phyloP scores from a whole-genome alignment of 2,329 filamentous ascomycete species.

The Fusarium sp. region DNA sequence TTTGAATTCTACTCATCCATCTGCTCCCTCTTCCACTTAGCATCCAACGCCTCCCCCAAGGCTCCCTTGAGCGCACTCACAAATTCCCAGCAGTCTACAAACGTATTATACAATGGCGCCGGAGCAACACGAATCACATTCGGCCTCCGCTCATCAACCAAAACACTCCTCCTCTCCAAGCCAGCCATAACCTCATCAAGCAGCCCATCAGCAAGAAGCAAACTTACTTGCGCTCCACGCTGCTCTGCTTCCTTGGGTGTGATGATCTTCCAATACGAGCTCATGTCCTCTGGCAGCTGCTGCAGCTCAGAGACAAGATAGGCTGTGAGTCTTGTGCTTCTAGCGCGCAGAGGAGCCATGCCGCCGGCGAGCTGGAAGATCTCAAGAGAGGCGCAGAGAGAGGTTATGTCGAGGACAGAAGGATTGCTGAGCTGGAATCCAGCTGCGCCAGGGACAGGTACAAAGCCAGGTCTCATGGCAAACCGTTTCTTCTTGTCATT shows the following conservation, averaged over 20 bases:
- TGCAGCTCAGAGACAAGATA: constrained; percentile 78
- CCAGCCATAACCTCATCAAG: constrained; percentile 75
- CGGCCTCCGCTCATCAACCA: constrained; percentile 86
- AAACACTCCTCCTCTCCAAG: constrained; percentile 75
- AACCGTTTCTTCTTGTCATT: constrained; percentile 80
- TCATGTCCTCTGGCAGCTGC: constrained; percentile 46
- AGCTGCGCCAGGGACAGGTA: constrained; percentile 79
- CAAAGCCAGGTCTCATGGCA: constrained; percentile 82
- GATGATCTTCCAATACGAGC: constrained; percentile 68
- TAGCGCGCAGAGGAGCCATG: constrained; percentile 73
- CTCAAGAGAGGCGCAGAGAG: constrained; percentile 78
- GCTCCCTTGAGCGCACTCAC: constrained; percentile 49
- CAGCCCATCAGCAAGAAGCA: constrained; percentile 75
- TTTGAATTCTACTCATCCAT: constrained; percentile 29
- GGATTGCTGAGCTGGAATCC: constrained; percentile 86
- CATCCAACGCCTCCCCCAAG: constrained; percentile 45
- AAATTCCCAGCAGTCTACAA: constrained; percentile 68
- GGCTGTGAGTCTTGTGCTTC: constrained; percentile 71
- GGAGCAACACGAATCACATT: constrained; percentile 86
- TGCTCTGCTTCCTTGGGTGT: constrained; percentile 75
- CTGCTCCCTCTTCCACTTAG: constrained; percentile 35
- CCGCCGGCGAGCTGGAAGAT: constrained; percentile 68
- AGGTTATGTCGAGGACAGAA: constrained; percentile 80
- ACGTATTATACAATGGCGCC: constrained; percentile 85
- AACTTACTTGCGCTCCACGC: constrained; percentile 83